Evolutionary conservation across 768 basidiomycete genomes (phyloP).

Genomic region (Boletus subcaerulescens): DNA sequence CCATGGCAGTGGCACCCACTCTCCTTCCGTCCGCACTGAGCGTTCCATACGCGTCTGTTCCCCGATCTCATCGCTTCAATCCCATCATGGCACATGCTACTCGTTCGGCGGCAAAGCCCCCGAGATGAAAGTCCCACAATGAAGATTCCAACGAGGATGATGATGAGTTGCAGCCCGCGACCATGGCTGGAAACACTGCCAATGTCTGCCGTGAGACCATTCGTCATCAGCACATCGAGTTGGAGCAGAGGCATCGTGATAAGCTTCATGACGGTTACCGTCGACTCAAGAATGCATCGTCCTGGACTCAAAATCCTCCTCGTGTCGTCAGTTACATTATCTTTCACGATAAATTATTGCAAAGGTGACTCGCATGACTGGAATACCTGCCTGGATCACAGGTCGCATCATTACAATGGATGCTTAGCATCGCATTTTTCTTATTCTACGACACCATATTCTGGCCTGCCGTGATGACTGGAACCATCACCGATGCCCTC

Average conservation of each 20-base stretch:
- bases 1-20: slow-evolving; percentile 64
- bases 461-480: too few relatives aligned
- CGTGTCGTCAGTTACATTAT: slow-evolving; percentile 36
- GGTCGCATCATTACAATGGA: too few relatives aligned
- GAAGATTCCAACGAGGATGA: slow-evolving; percentile 73
- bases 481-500: too few relatives aligned
- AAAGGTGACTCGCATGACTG: slow-evolving; percentile 38
- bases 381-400: slow-evolving; percentile 23
- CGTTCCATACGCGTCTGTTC: slow-evolving; percentile 59
- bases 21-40: slow-evolving; percentile 45
- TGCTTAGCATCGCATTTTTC: too few relatives aligned
- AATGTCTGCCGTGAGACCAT: slow-evolving; percentile 86
- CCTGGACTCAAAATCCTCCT: slow-evolving; percentile 23
- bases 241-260: slow-evolving; percentile 87
- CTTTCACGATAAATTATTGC: slow-evolving; percentile 36
- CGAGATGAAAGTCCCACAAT: slow-evolving; percentile 46
- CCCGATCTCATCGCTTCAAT: slow-evolving; percentile 77
- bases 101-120: slow-evolving; percentile 52
- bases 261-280: slow-evolving; percentile 91
- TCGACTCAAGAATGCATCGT: slow-evolving; percentile 74
- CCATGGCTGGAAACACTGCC: slow-evolving; percentile 42
- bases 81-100: slow-evolving; percentile 55
- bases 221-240: slow-evolving; percentile 90
- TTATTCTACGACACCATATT: too few relatives aligned
- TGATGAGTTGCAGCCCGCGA: slow-evolving; percentile 67